Evolutionary conservation across 2,329 filamentous ascomycete genomes (phyloP).

Genomic region (Tympanopsis confertula): DNA sequence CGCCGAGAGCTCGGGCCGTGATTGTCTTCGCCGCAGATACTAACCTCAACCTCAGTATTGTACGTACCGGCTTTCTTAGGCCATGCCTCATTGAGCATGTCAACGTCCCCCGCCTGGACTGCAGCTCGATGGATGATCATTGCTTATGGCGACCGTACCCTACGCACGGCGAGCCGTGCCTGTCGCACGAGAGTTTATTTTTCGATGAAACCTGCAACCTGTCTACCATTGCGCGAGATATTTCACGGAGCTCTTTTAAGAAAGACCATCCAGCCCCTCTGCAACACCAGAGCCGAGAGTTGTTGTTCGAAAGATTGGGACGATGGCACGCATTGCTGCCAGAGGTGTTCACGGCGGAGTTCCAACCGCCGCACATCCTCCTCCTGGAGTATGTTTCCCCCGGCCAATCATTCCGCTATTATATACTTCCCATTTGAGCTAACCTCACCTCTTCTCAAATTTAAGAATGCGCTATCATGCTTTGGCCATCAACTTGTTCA

Average conservation of each 20-base stretch:
- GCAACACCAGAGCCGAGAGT: constrained; percentile 12
- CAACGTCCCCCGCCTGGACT: constrained; percentile 12
- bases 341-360: background rate
- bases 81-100: constrained; percentile 19
- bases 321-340: constrained; percentile 17
- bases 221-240: constrained; percentile 19
- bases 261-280: constrained; percentile 2
- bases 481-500: constrained; percentile 20
- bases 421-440: constrained; percentile 16
- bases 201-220: constrained; percentile 19
- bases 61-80: constrained; percentile 20
- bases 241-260: constrained; percentile 17
- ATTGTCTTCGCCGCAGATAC: no score
- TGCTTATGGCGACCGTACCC: constrained; percentile 9
- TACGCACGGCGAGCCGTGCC: constrained; percentile 13
- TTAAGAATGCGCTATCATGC: constrained; percentile 20
- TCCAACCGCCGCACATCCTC: background rate
- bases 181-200: constrained; percentile 14
- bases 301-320: constrained; percentile 14
- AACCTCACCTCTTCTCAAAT: background rate
- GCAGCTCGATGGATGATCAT: constrained; percentile 14
- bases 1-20: no score
- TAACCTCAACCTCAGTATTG: constrained; percentile 12
- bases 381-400: background rate
- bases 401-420: constrained; percentile 1